phyloP scores from a whole-genome alignment of 805 yeast species.

The Saccharomycodes ludwigii region DNA sequence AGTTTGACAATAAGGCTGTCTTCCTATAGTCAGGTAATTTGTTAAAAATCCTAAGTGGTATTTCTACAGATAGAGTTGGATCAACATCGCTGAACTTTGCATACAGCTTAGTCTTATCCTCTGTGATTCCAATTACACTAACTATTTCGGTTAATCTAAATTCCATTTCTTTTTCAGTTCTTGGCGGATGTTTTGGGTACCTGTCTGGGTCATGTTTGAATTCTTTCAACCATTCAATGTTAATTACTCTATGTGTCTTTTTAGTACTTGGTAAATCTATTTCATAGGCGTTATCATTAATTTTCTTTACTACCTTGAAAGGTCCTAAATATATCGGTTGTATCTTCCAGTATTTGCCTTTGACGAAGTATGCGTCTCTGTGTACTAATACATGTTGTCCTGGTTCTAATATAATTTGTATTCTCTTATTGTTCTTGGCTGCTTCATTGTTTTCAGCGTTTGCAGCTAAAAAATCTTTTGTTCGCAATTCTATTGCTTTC shows the following conservation, averaged over 20 bases:
- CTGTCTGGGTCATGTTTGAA: background rate
- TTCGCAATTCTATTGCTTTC: background rate
- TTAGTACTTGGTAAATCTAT: slow-evolving; percentile 5
- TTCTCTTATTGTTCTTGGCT: slow-evolving; percentile 1
- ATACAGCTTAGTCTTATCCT: background rate
- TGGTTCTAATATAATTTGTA: background rate
- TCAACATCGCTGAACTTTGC: background rate
- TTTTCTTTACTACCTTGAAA: slow-evolving; percentile 1
- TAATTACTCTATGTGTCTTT: slow-evolving; percentile 6
- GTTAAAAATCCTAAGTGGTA: background rate
- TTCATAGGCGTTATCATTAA: slow-evolving; percentile 3
- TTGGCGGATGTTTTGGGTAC: slow-evolving; percentile 2
- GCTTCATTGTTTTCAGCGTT: slow-evolving; percentile 1
- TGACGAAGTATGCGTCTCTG: slow-evolving; percentile 4
- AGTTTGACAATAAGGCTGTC: background rate
- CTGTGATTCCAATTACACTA: slow-evolving; percentile 2
- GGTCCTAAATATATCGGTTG: slow-evolving; percentile 2
- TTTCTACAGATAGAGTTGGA: background rate
- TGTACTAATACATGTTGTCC: slow-evolving; percentile 4
- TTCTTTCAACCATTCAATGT: slow-evolving; percentile 2
- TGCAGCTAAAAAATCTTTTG: slow-evolving; percentile 2
- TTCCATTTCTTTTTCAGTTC: background rate
- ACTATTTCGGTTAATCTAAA: background rate
- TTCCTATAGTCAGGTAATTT: background rate
- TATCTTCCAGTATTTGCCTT: slow-evolving; percentile 1